These are phyloP conservation scores for Mycena capillaripes DNA, from an alignment of 768 basidiomycete genomes.

Conservation along the genomic window DNA sequence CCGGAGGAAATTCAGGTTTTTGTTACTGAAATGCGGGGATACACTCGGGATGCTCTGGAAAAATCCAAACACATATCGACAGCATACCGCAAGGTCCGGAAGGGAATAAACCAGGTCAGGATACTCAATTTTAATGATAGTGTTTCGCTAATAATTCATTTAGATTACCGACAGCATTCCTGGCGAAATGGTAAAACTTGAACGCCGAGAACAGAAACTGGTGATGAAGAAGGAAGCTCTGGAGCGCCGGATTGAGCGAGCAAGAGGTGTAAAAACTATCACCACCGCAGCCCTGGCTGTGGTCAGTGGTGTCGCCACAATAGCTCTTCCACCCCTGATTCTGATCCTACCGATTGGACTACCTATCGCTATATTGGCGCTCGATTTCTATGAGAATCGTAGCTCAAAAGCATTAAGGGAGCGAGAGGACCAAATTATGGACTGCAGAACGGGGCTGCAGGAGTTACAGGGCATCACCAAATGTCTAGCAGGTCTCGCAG, in stretches of 20 bases:
- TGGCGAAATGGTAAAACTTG: slow-evolving; percentile 25
- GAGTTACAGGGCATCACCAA: neutral
- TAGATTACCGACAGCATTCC: slow-evolving; percentile 35
- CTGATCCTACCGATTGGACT: slow-evolving; percentile 36
- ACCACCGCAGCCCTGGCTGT: slow-evolving; percentile 35
- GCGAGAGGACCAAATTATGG: slow-evolving; percentile 26
- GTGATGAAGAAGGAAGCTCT: slow-evolving; percentile 9
- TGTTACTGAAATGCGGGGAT: slow-evolving; percentile 10
- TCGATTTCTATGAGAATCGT: slow-evolving; percentile 32
- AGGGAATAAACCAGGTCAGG: slow-evolving; percentile 10
- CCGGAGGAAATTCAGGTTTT: slow-evolving; percentile 21
- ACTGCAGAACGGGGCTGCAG: slow-evolving; percentile 1
- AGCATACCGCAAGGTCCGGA: neutral
- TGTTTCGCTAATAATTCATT: neutral
- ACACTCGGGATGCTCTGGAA: slow-evolving; percentile 1
- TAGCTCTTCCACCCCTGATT: slow-evolving; percentile 36
- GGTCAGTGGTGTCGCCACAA: slow-evolving; percentile 25
- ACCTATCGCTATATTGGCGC: slow-evolving; percentile 32
- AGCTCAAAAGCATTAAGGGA: slow-evolving; percentile 26
- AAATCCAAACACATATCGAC: slow-evolving; percentile 15
- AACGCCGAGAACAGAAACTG: slow-evolving; percentile 13
- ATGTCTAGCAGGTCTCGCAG: neutral
- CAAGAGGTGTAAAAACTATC: slow-evolving; percentile 32
- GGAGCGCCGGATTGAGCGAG: slow-evolving; percentile 21
- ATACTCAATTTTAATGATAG: too few species aligned